These are phyloP conservation scores for Viridothelium virens DNA, from an alignment of 495 filamentous ascomycete genomes.

Conservation along the genomic window DNA sequence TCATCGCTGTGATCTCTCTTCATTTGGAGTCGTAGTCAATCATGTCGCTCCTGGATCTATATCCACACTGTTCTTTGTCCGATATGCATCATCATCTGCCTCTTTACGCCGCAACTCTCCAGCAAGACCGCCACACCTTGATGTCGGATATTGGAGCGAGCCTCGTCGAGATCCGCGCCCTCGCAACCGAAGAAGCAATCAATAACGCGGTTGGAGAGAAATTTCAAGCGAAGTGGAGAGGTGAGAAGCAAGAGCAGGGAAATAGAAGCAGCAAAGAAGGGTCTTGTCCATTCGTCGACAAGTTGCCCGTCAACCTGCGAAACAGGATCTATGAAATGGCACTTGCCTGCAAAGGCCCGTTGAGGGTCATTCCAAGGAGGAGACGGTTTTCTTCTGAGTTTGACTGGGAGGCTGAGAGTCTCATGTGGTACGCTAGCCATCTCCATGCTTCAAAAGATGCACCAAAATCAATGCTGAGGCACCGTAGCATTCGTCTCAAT, in stretches of 20 bases:
- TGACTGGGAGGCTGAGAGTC: neutral
- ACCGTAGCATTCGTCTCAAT: neutral
- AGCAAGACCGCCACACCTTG: neutral
- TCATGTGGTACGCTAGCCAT: neutral
- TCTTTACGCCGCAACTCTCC: neutral
- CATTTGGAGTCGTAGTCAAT: neutral
- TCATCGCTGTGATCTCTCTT: neutral
- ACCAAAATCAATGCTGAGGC: neutral
- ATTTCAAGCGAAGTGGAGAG: neutral
- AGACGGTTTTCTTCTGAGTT: neutral
- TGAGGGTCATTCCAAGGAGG: neutral
- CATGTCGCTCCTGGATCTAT: neutral
- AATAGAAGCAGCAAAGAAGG: neutral
- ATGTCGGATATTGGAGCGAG: neutral
- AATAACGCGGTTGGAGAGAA: neutral
- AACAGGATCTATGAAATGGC: neutral
- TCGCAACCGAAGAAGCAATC: neutral
- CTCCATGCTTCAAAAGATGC: neutral
- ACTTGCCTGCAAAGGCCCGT: neutral
- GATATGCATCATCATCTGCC: neutral
- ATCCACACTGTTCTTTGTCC: neutral
- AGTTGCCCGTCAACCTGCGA: neutral
- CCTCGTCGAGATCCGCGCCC: neutral
- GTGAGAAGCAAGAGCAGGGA: neutral
- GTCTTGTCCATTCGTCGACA: slow-evolving; percentile 3